A percentile compares a stretch with the other conserved stretches of the same genome.
Conservation (phyloP, 2,329 filamentous ascomycete genomes). For the Diaporthe destruens region DNA sequence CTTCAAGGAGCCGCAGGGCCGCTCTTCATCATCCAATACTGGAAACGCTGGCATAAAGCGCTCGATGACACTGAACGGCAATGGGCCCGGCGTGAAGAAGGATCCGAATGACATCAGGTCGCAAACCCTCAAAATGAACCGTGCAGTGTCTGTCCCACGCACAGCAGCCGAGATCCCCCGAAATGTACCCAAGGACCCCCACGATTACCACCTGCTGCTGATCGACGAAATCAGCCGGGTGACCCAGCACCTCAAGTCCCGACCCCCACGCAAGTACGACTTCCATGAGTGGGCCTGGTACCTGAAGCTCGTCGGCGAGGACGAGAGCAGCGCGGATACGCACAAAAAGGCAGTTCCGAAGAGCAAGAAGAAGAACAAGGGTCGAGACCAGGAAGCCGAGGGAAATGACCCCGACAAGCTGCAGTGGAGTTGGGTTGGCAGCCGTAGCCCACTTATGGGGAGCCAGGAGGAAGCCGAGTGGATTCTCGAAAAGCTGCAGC, state of each 20-base stretch:
- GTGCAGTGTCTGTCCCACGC: constrained; percentile 51
- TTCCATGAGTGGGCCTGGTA: constrained; percentile 93
- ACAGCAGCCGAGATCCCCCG: constrained; percentile 49
- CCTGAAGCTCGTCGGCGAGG: constrained; percentile 79
- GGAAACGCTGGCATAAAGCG: constrained; percentile 5
- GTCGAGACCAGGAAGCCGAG: constrained; percentile 9
- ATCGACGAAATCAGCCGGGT: constrained; percentile 78
- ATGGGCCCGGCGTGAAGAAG: constrained; percentile 1
- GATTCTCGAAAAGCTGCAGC: constrained; percentile 75
- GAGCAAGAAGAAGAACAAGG: constrained; percentile 23
- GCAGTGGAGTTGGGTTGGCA: constrained; percentile 81
- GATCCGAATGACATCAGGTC: constrained; percentile 27
- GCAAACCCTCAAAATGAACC: constrained; percentile 37
- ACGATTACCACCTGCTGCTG: constrained; percentile 74
- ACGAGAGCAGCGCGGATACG: constrained; percentile 64
- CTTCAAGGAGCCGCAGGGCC: constrained; percentile 29
- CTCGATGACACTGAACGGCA: constrained; percentile 19
- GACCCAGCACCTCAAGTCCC: constrained; percentile 70
- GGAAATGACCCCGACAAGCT: constrained; percentile 46
- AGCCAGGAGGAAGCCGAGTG: constrained; percentile 77
- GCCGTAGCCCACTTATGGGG: constrained; percentile 77
- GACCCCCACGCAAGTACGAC: constrained; percentile 73
- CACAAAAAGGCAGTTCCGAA: constrained; percentile 57
- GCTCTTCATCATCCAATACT: constrained; percentile 28
- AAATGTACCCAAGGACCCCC: constrained; percentile 56